Evolutionary conservation across 1,139 yeast genomes (phyloP).

Genomic region (Williopsis jadinii): DNA sequence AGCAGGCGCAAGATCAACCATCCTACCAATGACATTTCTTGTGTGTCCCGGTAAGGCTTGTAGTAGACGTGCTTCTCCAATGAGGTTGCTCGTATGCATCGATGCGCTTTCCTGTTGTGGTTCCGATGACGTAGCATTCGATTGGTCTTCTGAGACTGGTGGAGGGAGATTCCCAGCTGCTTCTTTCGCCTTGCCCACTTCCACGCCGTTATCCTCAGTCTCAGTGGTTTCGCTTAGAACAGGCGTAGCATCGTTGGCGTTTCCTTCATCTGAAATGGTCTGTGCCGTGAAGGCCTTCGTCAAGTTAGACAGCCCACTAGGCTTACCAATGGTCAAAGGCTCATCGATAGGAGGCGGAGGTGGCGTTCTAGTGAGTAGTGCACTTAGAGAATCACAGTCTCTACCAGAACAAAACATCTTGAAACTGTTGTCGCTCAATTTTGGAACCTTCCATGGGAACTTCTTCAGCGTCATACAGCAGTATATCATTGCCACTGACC

Average conservation of each 20-base stretch:
- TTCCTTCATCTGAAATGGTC: not conserved
- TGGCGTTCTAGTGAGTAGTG: constrained; percentile 32
- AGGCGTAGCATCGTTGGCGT: constrained; percentile 12
- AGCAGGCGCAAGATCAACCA: constrained; percentile 81
- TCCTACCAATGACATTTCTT: constrained; percentile 56
- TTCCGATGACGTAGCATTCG: constrained; percentile 2
- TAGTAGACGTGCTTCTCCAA: constrained; percentile 64
- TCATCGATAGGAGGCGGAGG: constrained; percentile 30
- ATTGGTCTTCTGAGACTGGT: constrained; percentile 2
- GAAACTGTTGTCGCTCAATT: constrained; percentile 75
- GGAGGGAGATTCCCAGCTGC: not conserved
- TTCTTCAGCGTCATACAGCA: constrained; percentile 93
- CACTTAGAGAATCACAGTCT: constrained; percentile 34
- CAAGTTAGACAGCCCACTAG: constrained; percentile 19
- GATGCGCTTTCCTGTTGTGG: constrained; percentile 6
- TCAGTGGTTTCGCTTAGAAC: not conserved
- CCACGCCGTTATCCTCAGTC: not conserved
- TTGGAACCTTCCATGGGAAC: constrained; percentile 98
- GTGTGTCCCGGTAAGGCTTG: constrained; percentile 67
- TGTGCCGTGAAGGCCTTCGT: constrained; percentile 24
- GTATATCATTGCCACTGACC: constrained; percentile 90
- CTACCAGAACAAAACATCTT: constrained; percentile 43
- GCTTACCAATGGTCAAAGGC: constrained; percentile 9
- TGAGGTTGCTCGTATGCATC: constrained; percentile 32
- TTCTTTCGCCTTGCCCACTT: not conserved